Percentiles rank a stretch among this genome's conserved stretches.
These are phyloP conservation scores for Moesziomyces parantarcticus DNA, from an alignment of 1,284 basidiomycete species.

Conservation along the genomic window DNA sequence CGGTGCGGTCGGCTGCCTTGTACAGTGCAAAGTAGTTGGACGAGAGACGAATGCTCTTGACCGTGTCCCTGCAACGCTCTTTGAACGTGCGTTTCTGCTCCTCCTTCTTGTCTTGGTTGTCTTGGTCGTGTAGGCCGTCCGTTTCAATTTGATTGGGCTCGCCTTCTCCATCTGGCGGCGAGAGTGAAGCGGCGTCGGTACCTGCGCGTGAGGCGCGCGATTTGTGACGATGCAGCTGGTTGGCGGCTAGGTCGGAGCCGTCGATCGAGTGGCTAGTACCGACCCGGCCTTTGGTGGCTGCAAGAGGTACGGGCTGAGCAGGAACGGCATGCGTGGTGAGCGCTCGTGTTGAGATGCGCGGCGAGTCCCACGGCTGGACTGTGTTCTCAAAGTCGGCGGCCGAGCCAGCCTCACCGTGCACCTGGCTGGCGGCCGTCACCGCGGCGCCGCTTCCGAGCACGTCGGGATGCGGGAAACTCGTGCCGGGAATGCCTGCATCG, in stretches of 20 bases:
- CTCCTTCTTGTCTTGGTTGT: slow-evolving; percentile 4
- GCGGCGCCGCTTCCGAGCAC: slow-evolving; percentile 2
- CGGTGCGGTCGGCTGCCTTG: slow-evolving; percentile 28
- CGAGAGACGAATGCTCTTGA: slow-evolving; percentile 23
- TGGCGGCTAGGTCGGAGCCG: no score
- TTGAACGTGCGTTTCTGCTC: slow-evolving; percentile 4
- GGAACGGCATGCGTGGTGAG: slow-evolving; percentile 10
- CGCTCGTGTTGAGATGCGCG: slow-evolving; percentile 10
- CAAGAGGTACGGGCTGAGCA: not conserved
- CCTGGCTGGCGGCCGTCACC: not conserved
- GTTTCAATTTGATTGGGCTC: not conserved
- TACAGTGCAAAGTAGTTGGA: slow-evolving; percentile 55
- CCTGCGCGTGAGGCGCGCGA: no score
- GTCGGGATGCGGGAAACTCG: slow-evolving; percentile 34
- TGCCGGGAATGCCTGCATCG: slow-evolving; percentile 27
- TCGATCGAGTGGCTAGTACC: no score
- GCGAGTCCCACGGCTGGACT: slow-evolving; percentile 39
- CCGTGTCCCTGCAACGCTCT: slow-evolving; percentile 10
- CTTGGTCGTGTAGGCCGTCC: slow-evolving; percentile 10
- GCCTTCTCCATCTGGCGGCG: not conserved
- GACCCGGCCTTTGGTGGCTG: not conserved
- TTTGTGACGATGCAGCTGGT: no score
- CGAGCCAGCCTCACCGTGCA: not conserved
- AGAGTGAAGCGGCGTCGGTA: no score
- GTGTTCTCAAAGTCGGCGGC: slow-evolving; percentile 22